Evolutionary conservation across 768 basidiomycete genomes (phyloP), one percentile per base, ranked within the genome.

Genomic region (Xerocomus spinulosus): DNA sequence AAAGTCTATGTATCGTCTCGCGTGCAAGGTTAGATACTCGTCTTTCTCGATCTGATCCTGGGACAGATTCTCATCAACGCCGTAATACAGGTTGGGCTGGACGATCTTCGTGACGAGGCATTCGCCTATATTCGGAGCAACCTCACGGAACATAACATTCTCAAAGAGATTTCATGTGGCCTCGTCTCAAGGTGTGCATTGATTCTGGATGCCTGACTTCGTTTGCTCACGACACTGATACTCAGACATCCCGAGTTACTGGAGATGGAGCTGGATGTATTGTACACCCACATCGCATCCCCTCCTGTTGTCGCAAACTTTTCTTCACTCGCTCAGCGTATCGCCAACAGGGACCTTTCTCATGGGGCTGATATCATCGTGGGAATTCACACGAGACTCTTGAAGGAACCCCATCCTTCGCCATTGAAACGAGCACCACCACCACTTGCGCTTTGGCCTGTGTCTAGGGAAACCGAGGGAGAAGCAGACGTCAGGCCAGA

Each of bases 1-100:
- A 0, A 75, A 75, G 45, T 75, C 74, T 0, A 74, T 74, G 68
- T 75, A 72, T 49, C 68, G 74, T 28, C 57, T 75, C 0, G 72
- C 74, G 0, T 53, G 53, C 39, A 73, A 73, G 62, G 73, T 70
- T 42, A 9, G 56, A 10, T 33, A 3, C 7, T 0, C 9, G 0
- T 15, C 32, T 14, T 3, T 36, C 35, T 24, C 21, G 38, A 25
- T n/a, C 14, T 3, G 3, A 25, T 9, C 10, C 10, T 3, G 9
- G 36, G 12, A 7, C 21, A 21, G 10, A 3, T 20, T 25, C 4
- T 25, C 5, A 24, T 17, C 2, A 39, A 9, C 6, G n/a, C 10
- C 3, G 4, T 5, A 9, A 12, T 20, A 8, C 15, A 63, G 62
- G 51, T 61, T 6, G 47, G 54, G 7, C 35, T 66, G 9, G 61